Base-by-base conservation (phyloP, 2,329 filamentous ascomycete genomes). In the Talaromyces sp. region DNA sequence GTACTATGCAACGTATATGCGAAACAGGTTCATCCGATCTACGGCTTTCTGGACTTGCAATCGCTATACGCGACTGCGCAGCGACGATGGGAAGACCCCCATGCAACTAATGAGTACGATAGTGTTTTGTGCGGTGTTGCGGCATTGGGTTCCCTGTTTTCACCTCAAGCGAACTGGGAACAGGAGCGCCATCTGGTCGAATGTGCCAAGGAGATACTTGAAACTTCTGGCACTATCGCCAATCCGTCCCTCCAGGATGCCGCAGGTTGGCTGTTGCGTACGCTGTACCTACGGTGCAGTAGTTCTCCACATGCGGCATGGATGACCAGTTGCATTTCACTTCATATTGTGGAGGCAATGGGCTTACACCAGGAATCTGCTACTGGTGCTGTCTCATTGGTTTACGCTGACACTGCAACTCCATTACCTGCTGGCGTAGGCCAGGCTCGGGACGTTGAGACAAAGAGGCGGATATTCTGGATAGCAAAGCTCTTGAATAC, bases 321-420 rank as follows among this genome's bases (percentile, higher is more conserved):
- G 82, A 80, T 84, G 70, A 80, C 82, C 0, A 83, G 79, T 61
- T 83, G 78, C 60, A 79, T 77, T 1, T 67, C 82, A 19, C 82
- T 85, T 80, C 52, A 60, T 57, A 52, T 56, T 28, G 54, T 58
- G 17, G 60, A 63, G 35, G 54, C 59, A 31, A 54, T 40, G n/a
- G 59, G 31, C 0, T 53, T 58, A 35, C 61, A 62, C 9, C 61
- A 59, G 19, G 61, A 62, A 45, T 46, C 53, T 54, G 13, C 46
- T 36, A 31, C 39, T 54, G 53, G 45, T 54, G 13, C 25, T 5
- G 37, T 54, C 9, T 57, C 59, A 15, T 33, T 59, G 31, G 56
- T 61, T n/a, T 61, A 62, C 52, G 56, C 59, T 1, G 61, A 59
- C 31, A 62, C 59, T 4, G 56, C 52, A 5, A 41, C 58, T 46